A percentile compares a stretch with the other conserved stretches of the same genome.
Evolutionary conservation across 208 protist species (phyloP).

Genomic region (Acanthamoeba castellanii): DNA sequence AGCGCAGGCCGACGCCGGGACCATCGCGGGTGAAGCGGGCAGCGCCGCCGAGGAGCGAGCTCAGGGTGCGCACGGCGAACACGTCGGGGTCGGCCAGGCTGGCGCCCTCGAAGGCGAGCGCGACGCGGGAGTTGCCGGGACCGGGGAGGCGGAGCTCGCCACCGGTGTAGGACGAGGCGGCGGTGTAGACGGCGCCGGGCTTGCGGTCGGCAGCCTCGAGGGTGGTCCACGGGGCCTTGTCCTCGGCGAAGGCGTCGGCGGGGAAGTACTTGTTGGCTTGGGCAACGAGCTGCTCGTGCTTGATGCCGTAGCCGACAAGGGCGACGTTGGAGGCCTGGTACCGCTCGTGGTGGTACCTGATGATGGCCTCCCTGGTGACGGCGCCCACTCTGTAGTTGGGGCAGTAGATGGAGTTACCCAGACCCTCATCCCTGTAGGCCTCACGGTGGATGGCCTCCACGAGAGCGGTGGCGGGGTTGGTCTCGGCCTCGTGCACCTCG

Average conservation of each 20-base stretch:
- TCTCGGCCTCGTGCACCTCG: slow-evolving; percentile 16
- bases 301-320: slow-evolving; percentile 71
- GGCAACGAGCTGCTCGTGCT: slow-evolving; percentile 73
- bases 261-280: slow-evolving; percentile 69
- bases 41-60: slow-evolving; percentile 56
- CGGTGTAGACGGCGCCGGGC: background rate
- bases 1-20: background rate
- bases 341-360: background rate
- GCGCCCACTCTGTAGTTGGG: slow-evolving; percentile 64
- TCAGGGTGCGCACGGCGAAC: slow-evolving; percentile 63
- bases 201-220: background rate
- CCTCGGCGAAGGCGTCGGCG: background rate
- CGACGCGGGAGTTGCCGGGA: slow-evolving; percentile 35
- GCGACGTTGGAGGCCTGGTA: slow-evolving; percentile 69
- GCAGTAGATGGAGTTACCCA: slow-evolving; percentile 77
- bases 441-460: slow-evolving; percentile 70
- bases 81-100: slow-evolving; percentile 35
- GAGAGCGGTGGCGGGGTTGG: slow-evolving; percentile 33
- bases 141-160: slow-evolving; percentile 68
- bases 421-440: slow-evolving; percentile 71
- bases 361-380: slow-evolving; percentile 35
- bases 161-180: slow-evolving; percentile 69
- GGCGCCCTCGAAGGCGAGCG: slow-evolving; percentile 76
- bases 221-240: background rate
- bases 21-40: background rate